Conservation (phyloP, 2,329 filamentous ascomycete species). For the Verticillium alfalfae region DNA sequence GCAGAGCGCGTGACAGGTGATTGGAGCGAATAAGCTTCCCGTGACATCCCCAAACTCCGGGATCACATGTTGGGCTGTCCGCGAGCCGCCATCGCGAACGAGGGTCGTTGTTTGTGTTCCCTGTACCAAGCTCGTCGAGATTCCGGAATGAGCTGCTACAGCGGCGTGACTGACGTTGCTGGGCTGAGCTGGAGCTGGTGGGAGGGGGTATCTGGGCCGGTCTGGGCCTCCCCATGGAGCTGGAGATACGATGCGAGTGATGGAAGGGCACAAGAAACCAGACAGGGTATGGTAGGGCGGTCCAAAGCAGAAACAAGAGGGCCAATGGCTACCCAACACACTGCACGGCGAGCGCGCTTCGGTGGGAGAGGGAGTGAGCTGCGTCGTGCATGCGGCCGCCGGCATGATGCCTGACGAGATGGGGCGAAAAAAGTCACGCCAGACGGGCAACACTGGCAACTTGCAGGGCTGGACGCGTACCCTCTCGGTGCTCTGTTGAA, state of each 20-base stretch:
- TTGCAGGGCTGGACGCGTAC: neutral
- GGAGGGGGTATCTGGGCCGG: too few relatives aligned
- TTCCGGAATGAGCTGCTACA: neutral
- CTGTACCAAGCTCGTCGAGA: neutral
- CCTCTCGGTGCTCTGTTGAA: neutral
- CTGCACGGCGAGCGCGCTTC: too few relatives aligned
- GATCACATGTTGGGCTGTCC: neutral
- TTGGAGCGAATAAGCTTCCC: neutral
- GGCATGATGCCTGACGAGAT: neutral
- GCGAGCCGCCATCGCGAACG: neutral
- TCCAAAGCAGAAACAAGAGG: too few relatives aligned
- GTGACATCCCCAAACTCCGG: neutral
- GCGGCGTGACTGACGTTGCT: neutral
- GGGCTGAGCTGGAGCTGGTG: neutral
- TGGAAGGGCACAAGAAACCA: neutral
- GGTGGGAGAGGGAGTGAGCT: neutral
- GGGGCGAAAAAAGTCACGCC: neutral
- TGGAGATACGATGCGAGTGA: neutral
- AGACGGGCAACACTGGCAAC: neutral
- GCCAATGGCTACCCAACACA: too few relatives aligned
- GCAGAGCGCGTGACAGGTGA: neutral
- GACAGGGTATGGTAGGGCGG: too few relatives aligned
- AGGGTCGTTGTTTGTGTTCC: neutral
- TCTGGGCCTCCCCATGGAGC: neutral
- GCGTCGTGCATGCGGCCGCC: neutral